Conservation (phyloP, 148 eudicot genomes). For the Vaccinium macrocarpon region DNA sequence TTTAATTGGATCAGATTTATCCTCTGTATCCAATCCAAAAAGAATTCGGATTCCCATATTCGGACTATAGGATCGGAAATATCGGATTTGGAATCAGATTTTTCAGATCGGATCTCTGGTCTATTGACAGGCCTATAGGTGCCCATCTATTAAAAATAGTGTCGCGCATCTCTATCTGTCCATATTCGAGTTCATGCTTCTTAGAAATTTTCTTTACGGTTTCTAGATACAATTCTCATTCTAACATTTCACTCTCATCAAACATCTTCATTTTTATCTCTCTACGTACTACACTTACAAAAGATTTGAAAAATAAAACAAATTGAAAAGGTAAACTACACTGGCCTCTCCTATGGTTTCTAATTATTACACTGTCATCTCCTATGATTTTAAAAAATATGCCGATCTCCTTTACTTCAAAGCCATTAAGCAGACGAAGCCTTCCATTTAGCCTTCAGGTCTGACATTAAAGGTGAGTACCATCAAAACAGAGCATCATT, state of each 20-base stretch:
- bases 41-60: too few species aligned
- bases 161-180: neutral
- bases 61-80: too few species aligned
- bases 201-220: neutral
- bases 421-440: neutral
- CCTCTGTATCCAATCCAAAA: too few species aligned
- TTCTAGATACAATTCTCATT: neutral
- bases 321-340: neutral
- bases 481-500: neutral
- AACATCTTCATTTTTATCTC: neutral
- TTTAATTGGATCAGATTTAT: too few species aligned
- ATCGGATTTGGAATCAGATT: too few species aligned
- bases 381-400: neutral
- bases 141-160: too few species aligned
- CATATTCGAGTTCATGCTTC: neutral
- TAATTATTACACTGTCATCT: neutral
- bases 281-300: neutral
- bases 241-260: neutral
- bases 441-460: neutral
- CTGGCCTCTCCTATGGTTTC: neutral
- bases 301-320: neutral
- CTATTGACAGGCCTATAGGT: too few species aligned
- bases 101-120: too few species aligned
- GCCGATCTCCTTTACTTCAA: neutral
- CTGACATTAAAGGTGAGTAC: neutral